A percentile compares a stretch with the other conserved stretches of the same genome.
These are phyloP conservation scores for Lichtheimia ornata DNA, from an alignment of 371 early-diverging fungal species.

Conservation along the genomic window DNA sequence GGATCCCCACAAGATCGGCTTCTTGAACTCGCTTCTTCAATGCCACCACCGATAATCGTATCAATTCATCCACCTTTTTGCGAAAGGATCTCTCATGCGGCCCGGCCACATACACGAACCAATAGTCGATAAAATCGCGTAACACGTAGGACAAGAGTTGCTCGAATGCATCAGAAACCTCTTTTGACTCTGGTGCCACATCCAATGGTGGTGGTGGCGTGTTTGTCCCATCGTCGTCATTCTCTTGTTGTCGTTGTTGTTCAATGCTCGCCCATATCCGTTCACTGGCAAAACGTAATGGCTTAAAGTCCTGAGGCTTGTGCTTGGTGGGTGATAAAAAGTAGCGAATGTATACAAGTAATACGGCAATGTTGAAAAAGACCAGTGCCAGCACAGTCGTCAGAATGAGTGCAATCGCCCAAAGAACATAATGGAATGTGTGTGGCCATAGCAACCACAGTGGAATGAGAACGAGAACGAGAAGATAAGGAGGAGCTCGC, in stretches of 20 bases:
- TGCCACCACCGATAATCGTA: conserved; percentile 40
- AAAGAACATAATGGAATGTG: conserved; percentile 6
- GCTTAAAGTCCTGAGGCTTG: conserved; percentile 21
- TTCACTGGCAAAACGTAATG: conserved; percentile 24
- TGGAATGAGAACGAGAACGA: neutral
- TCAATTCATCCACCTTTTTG: conserved; percentile 42
- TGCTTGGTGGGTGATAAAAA: conserved; percentile 18
- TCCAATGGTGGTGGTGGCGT: conserved; percentile 2
- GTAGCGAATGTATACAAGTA: conserved; percentile 43
- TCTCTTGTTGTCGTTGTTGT: conserved; percentile 18
- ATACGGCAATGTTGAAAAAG: conserved; percentile 31
- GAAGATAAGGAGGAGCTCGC: conserved; percentile 1
- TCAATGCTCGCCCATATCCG: conserved; percentile 18
- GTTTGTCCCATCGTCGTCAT: neutral
- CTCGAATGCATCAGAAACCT: conserved; percentile 48
- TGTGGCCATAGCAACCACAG: neutral
- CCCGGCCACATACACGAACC: conserved; percentile 55
- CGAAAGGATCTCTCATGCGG: conserved; percentile 40
- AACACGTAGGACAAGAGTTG: conserved; percentile 43
- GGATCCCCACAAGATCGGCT: conserved; percentile 61
- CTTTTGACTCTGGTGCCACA: conserved; percentile 15
- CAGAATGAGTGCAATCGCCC: conserved; percentile 7
- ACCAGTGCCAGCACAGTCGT: conserved; percentile 11
- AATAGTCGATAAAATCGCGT: conserved; percentile 60
- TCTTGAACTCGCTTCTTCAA: conserved; percentile 45